Base-by-base conservation (phyloP, 108 stramenopile species). In the Skeletonema costatum region DNA sequence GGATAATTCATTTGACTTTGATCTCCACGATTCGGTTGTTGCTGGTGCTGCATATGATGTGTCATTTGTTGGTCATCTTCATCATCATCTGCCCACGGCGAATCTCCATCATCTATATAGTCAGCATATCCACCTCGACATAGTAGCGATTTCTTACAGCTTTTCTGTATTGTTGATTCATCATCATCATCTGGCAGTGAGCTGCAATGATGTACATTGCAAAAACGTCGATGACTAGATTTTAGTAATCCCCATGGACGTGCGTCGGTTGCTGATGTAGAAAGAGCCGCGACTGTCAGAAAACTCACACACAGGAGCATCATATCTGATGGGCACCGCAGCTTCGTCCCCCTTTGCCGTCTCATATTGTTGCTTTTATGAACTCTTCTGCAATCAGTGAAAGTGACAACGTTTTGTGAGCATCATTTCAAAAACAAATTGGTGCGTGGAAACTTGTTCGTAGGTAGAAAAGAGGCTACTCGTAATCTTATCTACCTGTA, bases 61-160 rank as follows among this genome's bases (percentile, higher is more conserved):
- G 39, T 31, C 33, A 44, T 38, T 25, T 75, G 74, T 31, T 53
- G 38, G 10, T 69, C 41, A 31, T 38, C 64, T 1, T 65, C 41
- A 32, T 65, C 41, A 32, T 70, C 53, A 33, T 70, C 68, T 31
- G 16, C 32, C 75, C 75, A 76, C 1, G 60, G 25, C 2, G 38
- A 64, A 44, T 76, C 75, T 5, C 68, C 75, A n/a, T 76, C 80
- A 4, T 42, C 73, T 53, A 81, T 48, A 48, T 74, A 81, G 38
- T 81, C 80, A 35, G 80, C 80, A 32, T 69, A 31, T 1, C 78
- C 78, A 51, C 80, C 80, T 32, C 80, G 66, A 62, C 50, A 33
- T 25, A 56, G 25, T 4, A 56, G 53, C 9, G 19, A 0, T 56
- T 10, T 56, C 9, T 25, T 56, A 5, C 53, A 56, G 19, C 25